A percentile compares a stretch with the other conserved stretches of the same genome.
phyloP scores from a whole-genome alignment of 441 rosid genomes.

The Erodium trifolium region DNA sequence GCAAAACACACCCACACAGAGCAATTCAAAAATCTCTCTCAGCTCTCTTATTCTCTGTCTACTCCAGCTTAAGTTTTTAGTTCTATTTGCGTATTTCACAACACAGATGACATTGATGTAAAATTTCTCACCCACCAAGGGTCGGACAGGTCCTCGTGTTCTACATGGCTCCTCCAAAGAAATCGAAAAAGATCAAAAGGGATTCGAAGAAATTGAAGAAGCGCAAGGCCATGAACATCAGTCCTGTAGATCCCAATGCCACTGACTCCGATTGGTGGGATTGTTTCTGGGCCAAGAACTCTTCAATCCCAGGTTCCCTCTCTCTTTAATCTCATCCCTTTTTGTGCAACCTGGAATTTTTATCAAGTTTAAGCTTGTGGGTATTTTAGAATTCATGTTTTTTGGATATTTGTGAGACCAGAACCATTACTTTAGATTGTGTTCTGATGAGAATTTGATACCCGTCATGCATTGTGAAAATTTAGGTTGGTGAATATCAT shows the following conservation, averaged over 20 bases:
- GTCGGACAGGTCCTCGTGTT: not conserved
- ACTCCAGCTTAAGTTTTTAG: no score
- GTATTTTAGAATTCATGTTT: not conserved
- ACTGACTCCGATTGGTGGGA: constrained; percentile 89
- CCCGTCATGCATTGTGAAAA: not conserved
- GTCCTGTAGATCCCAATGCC: constrained; percentile 59
- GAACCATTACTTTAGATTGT: not conserved
- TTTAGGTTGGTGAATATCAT: not conserved
- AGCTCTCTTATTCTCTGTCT: no score
- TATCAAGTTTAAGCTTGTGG: constrained; percentile 1
- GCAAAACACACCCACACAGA: no score
- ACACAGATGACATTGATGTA: not conserved
- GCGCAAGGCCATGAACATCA: constrained; percentile 29
- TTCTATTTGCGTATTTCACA: no score
- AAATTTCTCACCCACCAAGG: not conserved
- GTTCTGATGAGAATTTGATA: not conserved
- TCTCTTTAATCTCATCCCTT: not conserved
- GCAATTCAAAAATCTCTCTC: no score
- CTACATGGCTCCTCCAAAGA: constrained; percentile 50
- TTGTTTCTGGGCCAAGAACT: constrained; percentile 69
- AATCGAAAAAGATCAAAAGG: constrained; percentile 49
- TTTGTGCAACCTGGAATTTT: not conserved
- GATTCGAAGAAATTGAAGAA: constrained; percentile 51
- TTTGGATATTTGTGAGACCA: not conserved
- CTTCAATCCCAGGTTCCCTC: constrained; percentile 54